A percentile compares a stretch with the other conserved stretches of the same genome.
Evolutionary conservation across 1,139 yeast species (phyloP).

Genomic region (Yamadazyma dendronema): DNA sequence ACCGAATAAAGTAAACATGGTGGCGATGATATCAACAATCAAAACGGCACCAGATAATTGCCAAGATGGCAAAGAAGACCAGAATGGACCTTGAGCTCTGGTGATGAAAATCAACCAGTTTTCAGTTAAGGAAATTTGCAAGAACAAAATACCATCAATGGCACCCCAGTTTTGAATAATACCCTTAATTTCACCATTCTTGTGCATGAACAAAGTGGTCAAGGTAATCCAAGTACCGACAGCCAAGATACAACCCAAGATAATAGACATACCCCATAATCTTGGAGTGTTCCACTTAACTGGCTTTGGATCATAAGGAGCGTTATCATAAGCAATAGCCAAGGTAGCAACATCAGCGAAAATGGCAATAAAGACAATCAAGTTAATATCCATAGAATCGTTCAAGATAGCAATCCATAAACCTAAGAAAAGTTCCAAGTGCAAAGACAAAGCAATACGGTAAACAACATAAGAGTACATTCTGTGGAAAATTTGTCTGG

Average conservation of each 20-base stretch:
- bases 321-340: constrained; percentile 95
- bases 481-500: constrained; percentile 97
- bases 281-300: constrained; percentile 99
- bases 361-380: constrained; percentile 91
- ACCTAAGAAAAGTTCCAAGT: constrained; percentile 90
- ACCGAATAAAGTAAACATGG: constrained; percentile 90
- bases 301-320: constrained; percentile 95
- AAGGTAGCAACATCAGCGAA: constrained; percentile 95
- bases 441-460: constrained; percentile 92
- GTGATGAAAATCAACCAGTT: constrained; percentile 95
- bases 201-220: constrained; percentile 82
- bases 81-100: constrained; percentile 95
- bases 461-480: constrained; percentile 95
- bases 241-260: constrained; percentile 80
- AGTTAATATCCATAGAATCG: constrained; percentile 77
- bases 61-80: constrained; percentile 92
- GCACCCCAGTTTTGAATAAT: constrained; percentile 93
- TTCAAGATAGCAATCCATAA: constrained; percentile 92
- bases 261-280: constrained; percentile 93
- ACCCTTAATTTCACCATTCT: constrained; percentile 60
- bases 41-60: constrained; percentile 92
- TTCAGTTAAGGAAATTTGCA: constrained; percentile 90
- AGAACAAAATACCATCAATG: constrained; percentile 85
- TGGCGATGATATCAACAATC: constrained; percentile 83
- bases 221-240: constrained; percentile 90